Evolutionary conservation across 2,329 filamentous ascomycete genomes (phyloP), one percentile per base, ranked within the genome.

Genomic region (Elsinoe fawcettii): DNA sequence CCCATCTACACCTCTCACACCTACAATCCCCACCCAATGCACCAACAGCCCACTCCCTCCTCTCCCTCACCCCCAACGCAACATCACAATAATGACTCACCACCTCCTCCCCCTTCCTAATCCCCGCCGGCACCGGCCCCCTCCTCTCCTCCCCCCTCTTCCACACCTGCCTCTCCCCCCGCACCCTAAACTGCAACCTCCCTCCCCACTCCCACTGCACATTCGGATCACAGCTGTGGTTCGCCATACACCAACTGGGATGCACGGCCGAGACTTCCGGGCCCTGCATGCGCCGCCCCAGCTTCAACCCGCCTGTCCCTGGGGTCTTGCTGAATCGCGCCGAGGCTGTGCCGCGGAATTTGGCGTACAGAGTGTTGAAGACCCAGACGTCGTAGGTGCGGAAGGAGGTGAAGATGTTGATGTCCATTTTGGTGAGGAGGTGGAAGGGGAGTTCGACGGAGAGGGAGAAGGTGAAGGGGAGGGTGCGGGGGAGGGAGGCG

Each of bases 11-110:
- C 62, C 93, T 81, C 59, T 80, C 75, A 73, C 93, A 99, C 78
- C 88, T 85, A 73, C 93, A 99, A 71, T 83, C 84, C 0, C 93
- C 93, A 0, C 93, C 93, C 55, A 99, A 75, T 59, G 90, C 91
- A 4, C 92, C 93, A 47, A 78, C 77, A 3, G 91, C 89, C 90
- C 92, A 96, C 66, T 95, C 91, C 60, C 93, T 82, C 58, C 93
- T 81, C 67, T 93, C 82, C 63, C 85, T 81, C 1, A 96, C 90
- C 0, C 82, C 79, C 59, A 97, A 69, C 18, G 82, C 78, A 55
- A 96, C 79, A 73, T 97, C 93, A 69, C 91, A 96, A 70, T 99
- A 99, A 72, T 97, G 92, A 68, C 90, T 95, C 61, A 95, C 71
- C 44, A 97, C 84, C 75, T 99, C 92, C 60, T 95, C 84, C 4